Evolutionary conservation across 2,329 filamentous ascomycete genomes (phyloP).

Genomic region (Arthrobotrys conoides): DNA sequence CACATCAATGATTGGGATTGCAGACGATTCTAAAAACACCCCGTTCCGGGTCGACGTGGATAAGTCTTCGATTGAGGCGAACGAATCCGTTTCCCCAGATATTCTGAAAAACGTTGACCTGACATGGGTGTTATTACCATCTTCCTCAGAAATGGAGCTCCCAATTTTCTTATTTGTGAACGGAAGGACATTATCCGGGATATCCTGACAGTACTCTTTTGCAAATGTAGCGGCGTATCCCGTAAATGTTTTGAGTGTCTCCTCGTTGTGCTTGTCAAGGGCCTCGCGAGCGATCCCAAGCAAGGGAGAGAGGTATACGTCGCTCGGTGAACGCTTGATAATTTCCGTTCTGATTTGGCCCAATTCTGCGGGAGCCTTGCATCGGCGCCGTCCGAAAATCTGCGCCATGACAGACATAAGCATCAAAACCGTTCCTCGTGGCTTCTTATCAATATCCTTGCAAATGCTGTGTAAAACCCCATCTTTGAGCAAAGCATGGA

Average conservation of each 20-base stretch:
- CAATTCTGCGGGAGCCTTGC: conserved; percentile 63
- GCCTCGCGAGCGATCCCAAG: conserved; percentile 73
- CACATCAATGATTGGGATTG: conserved; percentile 78
- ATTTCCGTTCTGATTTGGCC: conserved; percentile 69
- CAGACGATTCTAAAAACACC: conserved; percentile 81
- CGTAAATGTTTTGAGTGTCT: conserved; percentile 71
- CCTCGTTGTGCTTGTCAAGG: conserved; percentile 75
- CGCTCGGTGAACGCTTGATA: conserved; percentile 73
- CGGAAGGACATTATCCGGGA: conserved; percentile 73
- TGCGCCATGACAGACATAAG: conserved; percentile 80
- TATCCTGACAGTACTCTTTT: conserved; percentile 73
- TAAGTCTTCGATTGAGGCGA: conserved; percentile 77
- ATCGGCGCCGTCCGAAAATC: conserved; percentile 74
- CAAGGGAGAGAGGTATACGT: conserved; percentile 76
- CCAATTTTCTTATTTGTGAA: conserved; percentile 68
- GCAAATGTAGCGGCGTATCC: conserved; percentile 79
- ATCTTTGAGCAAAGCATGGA: conserved; percentile 79
- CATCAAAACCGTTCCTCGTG: conserved; percentile 71
- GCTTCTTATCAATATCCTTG: conserved; percentile 71
- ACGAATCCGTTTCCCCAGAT: conserved; percentile 77
- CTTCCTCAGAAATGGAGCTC: conserved; percentile 27
- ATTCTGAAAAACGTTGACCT: conserved; percentile 80
- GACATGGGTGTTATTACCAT: conserved; percentile 62
- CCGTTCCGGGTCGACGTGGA: conserved; percentile 76
- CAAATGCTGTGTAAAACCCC: conserved; percentile 80